phyloP scores from a whole-genome alignment of 805 yeast genomes.

The Myxozyma monticola region DNA sequence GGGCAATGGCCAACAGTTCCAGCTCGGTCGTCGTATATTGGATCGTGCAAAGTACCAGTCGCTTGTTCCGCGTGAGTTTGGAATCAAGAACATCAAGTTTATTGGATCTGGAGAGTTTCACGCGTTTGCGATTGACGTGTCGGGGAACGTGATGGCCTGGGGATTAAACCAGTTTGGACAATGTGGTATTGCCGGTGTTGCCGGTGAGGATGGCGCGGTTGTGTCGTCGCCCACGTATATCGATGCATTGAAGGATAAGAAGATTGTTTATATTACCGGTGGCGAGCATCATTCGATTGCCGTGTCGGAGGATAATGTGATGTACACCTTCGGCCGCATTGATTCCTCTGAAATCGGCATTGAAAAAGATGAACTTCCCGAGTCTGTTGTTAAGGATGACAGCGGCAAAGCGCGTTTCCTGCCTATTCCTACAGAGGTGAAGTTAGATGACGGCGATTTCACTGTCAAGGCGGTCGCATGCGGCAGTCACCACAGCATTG shows the following conservation, averaged over 20 bases:
- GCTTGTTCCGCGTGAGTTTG: slow-evolving; percentile 79
- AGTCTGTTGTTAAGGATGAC: slow-evolving; percentile 70
- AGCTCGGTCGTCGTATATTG: slow-evolving; percentile 81
- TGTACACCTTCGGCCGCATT: slow-evolving; percentile 84
- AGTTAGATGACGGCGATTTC: slow-evolving; percentile 35
- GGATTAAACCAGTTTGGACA: slow-evolving; percentile 97
- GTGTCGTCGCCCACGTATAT: slow-evolving; percentile 76
- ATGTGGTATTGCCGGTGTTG: slow-evolving; percentile 75
- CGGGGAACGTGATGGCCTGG: slow-evolving; percentile 79
- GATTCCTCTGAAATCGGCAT: slow-evolving; percentile 95
- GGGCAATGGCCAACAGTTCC: slow-evolving; percentile 96
- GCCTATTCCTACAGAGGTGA: slow-evolving; percentile 76
- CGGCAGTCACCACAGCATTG: slow-evolving; percentile 92
- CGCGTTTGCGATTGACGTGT: slow-evolving; percentile 82
- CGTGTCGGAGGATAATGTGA: slow-evolving; percentile 65
- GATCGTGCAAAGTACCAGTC: slow-evolving; percentile 75
- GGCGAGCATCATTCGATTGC: slow-evolving; percentile 96
- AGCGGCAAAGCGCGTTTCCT: slow-evolving; percentile 76
- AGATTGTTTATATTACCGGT: slow-evolving; percentile 67
- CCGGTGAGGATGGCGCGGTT: slow-evolving; percentile 75
- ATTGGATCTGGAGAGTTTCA: slow-evolving; percentile 95
- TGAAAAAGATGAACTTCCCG: slow-evolving; percentile 63
- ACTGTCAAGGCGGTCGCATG: slow-evolving; percentile 53
- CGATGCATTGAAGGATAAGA: slow-evolving; percentile 58
- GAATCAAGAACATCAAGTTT: slow-evolving; percentile 71